Percentiles rank a stretch among this genome's conserved stretches.
Evolutionary conservation across 1,284 basidiomycete genomes (phyloP).

Genomic region (Apiotrichum akiyoshidainum): DNA sequence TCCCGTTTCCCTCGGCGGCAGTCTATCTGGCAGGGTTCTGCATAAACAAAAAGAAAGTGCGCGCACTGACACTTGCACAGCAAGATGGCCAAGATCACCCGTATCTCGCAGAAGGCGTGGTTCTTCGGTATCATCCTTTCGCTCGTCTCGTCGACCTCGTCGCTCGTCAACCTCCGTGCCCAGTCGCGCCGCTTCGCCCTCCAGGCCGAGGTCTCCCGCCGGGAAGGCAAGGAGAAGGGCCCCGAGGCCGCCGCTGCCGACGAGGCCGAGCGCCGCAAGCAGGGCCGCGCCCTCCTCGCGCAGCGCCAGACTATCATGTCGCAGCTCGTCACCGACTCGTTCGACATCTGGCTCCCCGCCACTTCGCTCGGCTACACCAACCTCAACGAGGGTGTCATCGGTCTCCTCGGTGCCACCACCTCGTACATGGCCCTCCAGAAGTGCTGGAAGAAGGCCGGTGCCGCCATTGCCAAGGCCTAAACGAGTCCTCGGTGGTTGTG

Average conservation of each 20-base stretch:
- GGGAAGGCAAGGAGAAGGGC: conserved; percentile 30
- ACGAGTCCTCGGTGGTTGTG: too few species aligned
- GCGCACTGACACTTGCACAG: conserved; percentile 20
- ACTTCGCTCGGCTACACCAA: conserved; percentile 73
- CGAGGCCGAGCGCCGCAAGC: conserved; percentile 42
- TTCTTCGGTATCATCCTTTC: conserved; percentile 79
- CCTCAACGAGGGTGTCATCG: conserved; percentile 81
- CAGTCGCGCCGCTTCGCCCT: conserved; percentile 46
- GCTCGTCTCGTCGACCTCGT: conserved; percentile 57
- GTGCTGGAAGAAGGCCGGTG: conserved; percentile 47
- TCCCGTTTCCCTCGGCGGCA: too few species aligned
- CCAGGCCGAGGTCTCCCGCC: conserved; percentile 32
- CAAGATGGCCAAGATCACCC: conserved; percentile 60
- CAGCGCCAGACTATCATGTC: conserved; percentile 46
- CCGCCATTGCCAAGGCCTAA: conserved; percentile 10
- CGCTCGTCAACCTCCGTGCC: conserved; percentile 47
- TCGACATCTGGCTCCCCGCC: conserved; percentile 76
- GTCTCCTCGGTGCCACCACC: conserved; percentile 60
- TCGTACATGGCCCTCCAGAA: conserved; percentile 54
- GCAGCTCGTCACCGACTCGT: conserved; percentile 48
- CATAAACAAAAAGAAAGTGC: neutral
- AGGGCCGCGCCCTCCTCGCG: conserved; percentile 46
- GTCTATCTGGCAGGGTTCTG: neutral
- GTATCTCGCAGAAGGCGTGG: conserved; percentile 80
- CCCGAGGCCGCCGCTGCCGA: conserved; percentile 32